phyloP scores from a whole-genome alignment of 2,329 filamentous ascomycete genomes.

The Alternaria burnsii region DNA sequence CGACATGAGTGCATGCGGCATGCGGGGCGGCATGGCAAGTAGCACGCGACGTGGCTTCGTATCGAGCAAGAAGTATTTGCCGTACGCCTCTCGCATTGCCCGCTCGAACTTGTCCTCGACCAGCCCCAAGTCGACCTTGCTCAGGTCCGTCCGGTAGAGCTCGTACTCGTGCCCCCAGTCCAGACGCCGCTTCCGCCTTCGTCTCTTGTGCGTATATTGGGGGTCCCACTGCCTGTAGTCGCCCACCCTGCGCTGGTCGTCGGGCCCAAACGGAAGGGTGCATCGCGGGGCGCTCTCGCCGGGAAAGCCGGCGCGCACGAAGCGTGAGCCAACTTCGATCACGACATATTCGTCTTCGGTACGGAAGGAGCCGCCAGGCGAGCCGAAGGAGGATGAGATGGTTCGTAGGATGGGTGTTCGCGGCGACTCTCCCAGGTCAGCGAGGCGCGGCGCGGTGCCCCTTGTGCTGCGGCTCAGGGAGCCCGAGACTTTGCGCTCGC shows the following conservation, averaged over 20 bases:
- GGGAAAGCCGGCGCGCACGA: constrained; percentile 83
- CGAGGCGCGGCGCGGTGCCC: constrained; percentile 44
- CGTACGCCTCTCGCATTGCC: constrained; percentile 80
- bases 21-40: constrained; percentile 77
- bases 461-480: constrained; percentile 41
- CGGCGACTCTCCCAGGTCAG: constrained; percentile 49
- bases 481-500: constrained; percentile 46
- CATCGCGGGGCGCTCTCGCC: constrained; percentile 81
- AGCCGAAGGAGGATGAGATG: constrained; percentile 67
- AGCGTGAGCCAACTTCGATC: constrained; percentile 82
- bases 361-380: constrained; percentile 65
- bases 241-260: constrained; percentile 78
- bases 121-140: constrained; percentile 76
- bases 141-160: constrained; percentile 81
- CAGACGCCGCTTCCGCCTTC: constrained; percentile 56
- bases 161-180: constrained; percentile 72
- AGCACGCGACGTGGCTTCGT: constrained; percentile 77
- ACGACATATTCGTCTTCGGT: constrained; percentile 82
- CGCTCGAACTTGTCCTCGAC: constrained; percentile 89
- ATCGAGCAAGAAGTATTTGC: constrained; percentile 76
- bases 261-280: constrained; percentile 74
- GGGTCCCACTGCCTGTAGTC: constrained; percentile 79
- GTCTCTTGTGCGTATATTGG: constrained; percentile 61
- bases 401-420: constrained; percentile 63
- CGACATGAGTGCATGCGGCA: constrained; percentile 81